Evolutionary conservation across 208 protist genomes (phyloP), one percentile per base, ranked within the genome.

Genomic region (Leishmania guyanensis): DNA sequence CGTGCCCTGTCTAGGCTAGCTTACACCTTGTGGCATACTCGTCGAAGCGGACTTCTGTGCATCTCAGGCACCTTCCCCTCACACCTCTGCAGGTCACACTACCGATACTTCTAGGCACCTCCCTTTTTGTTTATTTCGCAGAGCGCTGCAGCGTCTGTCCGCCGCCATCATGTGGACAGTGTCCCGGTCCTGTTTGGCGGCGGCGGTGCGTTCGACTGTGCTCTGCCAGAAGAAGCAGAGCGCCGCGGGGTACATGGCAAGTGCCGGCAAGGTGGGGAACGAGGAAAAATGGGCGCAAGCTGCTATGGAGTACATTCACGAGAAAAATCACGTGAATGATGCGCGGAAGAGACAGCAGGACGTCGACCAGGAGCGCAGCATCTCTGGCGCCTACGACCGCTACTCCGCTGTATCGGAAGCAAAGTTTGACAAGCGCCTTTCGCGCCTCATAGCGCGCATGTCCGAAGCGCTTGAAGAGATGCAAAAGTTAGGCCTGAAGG

Each of bases 271-370:
- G 83, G 86, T 91, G 36, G 94, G 94, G 29, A 88, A 84, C 64
- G 94, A 97, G 16, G 94, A 97, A 86, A 96, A 96, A 85, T 97
- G 92, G 92, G 92, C 92, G 1, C 94, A 97, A 66, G 90, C 90
- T 6, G 92, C 90, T 58, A 95, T 97, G 91, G 91, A 96, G 86
- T 97, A 97, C 85, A 90, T 97, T 74, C 92, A 97, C 83, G 92
- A 97, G 65, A 92, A 93, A 84, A 91, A 91, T 33, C 94, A 95
- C 80, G 88, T 92, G 50, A 95, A 93, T 77, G 94, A 97, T 68
- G 79, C 84, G 14, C 82, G 91, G 10, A 98, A 98, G 84, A 88
- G 93, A 17, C 89, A 95, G 81, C 84, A 86, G 72, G 92, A 98
- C 60, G 91, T 98, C 54, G 83, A 92, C 46, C 80, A 84, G 60